Evolutionary conservation across 768 basidiomycete species (phyloP), one percentile per base, ranked within the genome.

Genomic region (Pisolithus albus): DNA sequence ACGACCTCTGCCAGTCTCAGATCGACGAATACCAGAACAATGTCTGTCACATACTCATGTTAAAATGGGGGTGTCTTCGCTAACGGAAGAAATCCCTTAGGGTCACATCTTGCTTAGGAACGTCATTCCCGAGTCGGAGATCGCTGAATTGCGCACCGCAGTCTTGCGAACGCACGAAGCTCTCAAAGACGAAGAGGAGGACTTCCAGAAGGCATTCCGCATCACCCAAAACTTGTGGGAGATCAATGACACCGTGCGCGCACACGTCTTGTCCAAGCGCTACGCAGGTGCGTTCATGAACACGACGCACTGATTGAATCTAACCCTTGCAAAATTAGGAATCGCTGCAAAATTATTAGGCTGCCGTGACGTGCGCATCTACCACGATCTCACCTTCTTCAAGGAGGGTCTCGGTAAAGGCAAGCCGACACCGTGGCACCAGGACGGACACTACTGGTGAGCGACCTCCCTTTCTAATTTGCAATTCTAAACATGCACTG

Each of bases 331-430:
- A 11, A 44, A 44, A 9, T 37, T 13, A 51, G 50, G 43, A n/a
- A 51, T 51, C 34, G 50, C 50, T 7, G 50, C 50, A 37, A 51
- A 45, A 51, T 15, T 51, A 18, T 24, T 51, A n/a, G 50, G 50
- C 37, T 51, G 50, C 42, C 50, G 50, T 9, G 50, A 51, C 36
- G 50, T 51, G 11, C 41, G 50, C 7, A 45, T 51, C 38, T 51
- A 51, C 32, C 50, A 51, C 23, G 50, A 51, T 36, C 41, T 51
- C 21, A 51, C 50, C 42, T 51, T 51, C 43, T 51, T 51, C 30
- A 51, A 51, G 34, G 50, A 51, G 9, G 50, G 50, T 37, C 50
- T 26, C 11, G 42, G 50, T 13, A 51, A 51, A 13, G 50, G 50
- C 15, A 32, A 28, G 16, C 32, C 43, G 11, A 51, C 50, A 19